phyloP scores from a whole-genome alignment of 495 filamentous ascomycete genomes.

The Neurospora sp. region DNA sequence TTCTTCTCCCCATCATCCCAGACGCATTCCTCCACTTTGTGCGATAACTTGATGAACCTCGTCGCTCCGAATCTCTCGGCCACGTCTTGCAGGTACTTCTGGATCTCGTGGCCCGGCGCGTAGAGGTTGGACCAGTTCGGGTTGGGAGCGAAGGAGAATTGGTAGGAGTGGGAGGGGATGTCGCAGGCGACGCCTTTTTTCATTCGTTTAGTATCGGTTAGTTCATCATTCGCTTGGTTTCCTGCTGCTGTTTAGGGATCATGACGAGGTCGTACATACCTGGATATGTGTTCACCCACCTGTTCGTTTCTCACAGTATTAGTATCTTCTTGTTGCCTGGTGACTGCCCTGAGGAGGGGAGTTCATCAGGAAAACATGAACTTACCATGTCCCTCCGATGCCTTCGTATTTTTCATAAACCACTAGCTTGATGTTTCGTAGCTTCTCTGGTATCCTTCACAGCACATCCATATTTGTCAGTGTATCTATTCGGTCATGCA shows the following conservation, averaged over 20 bases:
- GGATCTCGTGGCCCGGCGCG: slow-evolving; percentile 53
- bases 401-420: slow-evolving; percentile 36
- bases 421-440: slow-evolving; percentile 31
- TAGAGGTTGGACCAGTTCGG: slow-evolving; percentile 55
- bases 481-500: not conserved
- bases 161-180: slow-evolving; percentile 46
- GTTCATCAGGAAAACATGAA: not conserved
- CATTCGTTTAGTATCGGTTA: not conserved
- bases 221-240: not conserved
- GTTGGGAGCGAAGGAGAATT: slow-evolving; percentile 58
- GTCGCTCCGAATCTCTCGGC: slow-evolving; percentile 51
- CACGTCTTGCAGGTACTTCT: slow-evolving; percentile 46
- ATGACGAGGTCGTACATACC: slow-evolving; percentile 12
- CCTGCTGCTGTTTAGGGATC: not conserved
- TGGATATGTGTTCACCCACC: slow-evolving; percentile 36
- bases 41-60: slow-evolving; percentile 32
- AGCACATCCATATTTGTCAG: slow-evolving; percentile 3
- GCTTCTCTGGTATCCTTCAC: slow-evolving; percentile 29
- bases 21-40: slow-evolving; percentile 25
- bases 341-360: too few relatives aligned
- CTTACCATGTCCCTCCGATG: slow-evolving; percentile 33
- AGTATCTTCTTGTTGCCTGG: not conserved
- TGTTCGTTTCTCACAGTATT: not conserved
- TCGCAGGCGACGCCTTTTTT: slow-evolving; percentile 33
- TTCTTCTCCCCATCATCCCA: slow-evolving; percentile 49